phyloP scores from a whole-genome alignment of 148 eudicot species.

The Beta vulgaris region DNA sequence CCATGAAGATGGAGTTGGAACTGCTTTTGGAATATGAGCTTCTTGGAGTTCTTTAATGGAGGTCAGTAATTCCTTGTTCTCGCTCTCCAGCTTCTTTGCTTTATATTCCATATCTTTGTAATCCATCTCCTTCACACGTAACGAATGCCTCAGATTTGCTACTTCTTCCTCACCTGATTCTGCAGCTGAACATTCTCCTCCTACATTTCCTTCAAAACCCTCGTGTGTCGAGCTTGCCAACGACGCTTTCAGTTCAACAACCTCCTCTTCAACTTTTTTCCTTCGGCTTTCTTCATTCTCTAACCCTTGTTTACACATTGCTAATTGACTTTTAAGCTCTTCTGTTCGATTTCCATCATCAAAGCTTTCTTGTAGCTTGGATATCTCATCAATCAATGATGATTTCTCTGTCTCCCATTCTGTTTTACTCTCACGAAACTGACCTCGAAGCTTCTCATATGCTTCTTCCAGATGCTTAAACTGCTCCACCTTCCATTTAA shows the following conservation, averaged over 20 bases:
- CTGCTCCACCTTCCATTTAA: slow-evolving; percentile 84
- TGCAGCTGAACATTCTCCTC: slow-evolving; percentile 33
- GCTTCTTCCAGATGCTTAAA: slow-evolving; percentile 77
- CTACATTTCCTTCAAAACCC: slow-evolving; percentile 43
- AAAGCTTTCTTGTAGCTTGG: slow-evolving; percentile 42
- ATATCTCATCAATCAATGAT: slow-evolving; percentile 54
- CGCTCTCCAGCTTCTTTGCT: slow-evolving; percentile 54
- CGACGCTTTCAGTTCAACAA: slow-evolving; percentile 46
- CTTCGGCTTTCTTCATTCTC: slow-evolving; percentile 66
- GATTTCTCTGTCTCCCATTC: slow-evolving; percentile 79
- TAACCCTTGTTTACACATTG: slow-evolving; percentile 60
- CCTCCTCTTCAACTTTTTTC: slow-evolving; percentile 49
- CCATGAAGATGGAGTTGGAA: slow-evolving; percentile 47
- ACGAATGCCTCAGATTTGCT: slow-evolving; percentile 47
- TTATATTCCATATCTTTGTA: slow-evolving; percentile 61
- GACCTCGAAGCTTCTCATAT: slow-evolving; percentile 54
- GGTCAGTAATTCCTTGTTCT: slow-evolving; percentile 49
- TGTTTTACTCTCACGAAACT: slow-evolving; percentile 35
- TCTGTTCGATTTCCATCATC: slow-evolving; percentile 47
- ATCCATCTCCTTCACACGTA: slow-evolving; percentile 56
- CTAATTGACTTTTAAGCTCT: slow-evolving; percentile 44
- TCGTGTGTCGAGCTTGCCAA: slow-evolving; percentile 38
- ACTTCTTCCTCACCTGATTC: slow-evolving; percentile 48
- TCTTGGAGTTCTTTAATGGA: slow-evolving; percentile 76
- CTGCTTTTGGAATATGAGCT: slow-evolving; percentile 65